Conservation (phyloP, 2,329 filamentous ascomycete species). For the Paradendryphiella salina region DNA sequence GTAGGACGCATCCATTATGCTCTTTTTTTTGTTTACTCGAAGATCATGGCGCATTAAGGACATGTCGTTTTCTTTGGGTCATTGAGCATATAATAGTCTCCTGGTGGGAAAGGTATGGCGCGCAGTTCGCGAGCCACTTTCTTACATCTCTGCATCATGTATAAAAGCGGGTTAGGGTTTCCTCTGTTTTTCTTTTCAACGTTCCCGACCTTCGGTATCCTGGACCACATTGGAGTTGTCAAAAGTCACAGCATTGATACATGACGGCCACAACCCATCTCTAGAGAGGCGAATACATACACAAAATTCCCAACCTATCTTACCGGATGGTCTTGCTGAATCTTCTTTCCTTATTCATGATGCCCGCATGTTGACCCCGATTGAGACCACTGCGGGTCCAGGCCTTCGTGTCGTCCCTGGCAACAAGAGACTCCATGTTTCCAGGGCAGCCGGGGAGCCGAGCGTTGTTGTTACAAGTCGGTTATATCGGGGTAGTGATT, state of each 20-base stretch:
- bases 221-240: constrained; percentile 17
- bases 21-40: constrained; percentile 19
- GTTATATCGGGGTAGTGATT: background rate
- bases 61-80: constrained; percentile 11
- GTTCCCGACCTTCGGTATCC: constrained; percentile 20
- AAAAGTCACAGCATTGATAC: constrained; percentile 23
- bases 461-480: constrained; percentile 6
- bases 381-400: background rate
- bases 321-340: constrained; percentile 6
- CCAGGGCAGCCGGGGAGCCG: constrained; percentile 2
- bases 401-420: constrained; percentile 4
- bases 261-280: constrained; percentile 18
- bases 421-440: background rate
- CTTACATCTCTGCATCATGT: constrained; percentile 27
- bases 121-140: constrained; percentile 22
- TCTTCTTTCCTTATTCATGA: background rate
- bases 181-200: constrained; percentile 9
- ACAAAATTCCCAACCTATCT: constrained; percentile 31
- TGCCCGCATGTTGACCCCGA: background rate
- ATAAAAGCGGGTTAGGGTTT: constrained; percentile 36
- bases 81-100: constrained; percentile 26
- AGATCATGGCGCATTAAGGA: constrained; percentile 17
- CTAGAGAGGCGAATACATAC: constrained; percentile 28
- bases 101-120: constrained; percentile 19
- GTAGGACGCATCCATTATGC: constrained; percentile 7